Evolutionary conservation across 139 green algal genomes (phyloP), one percentile per base, ranked within the genome.

Genomic region (Edaphochlamys debaryana): DNA sequence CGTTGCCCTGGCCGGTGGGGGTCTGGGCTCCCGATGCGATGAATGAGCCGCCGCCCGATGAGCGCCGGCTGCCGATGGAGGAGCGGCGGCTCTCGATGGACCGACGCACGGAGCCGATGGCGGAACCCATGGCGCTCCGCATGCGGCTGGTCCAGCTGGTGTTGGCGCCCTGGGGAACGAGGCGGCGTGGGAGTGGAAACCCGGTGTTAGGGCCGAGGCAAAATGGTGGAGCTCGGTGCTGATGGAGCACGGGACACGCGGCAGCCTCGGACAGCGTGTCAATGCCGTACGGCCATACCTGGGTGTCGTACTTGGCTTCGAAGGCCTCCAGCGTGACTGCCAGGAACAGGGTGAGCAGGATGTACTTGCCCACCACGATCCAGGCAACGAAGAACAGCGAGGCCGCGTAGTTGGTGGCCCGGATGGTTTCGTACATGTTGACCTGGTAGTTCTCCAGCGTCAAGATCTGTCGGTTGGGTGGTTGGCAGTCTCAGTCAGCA

Each of bases 301-400:
- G 58, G n/a, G 32, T 79, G 54, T 94, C 88, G 79, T 94, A 94
- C 69, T 93, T 93, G 82, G 69, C 78, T 76, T 95, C 93, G 83
- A 95, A 95, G 0, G 93, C 93, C 79, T 95, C 93, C 41, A 95
- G 81, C 19, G 84, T 95, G 42, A 95, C 92, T 23, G 93, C 93
- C 74, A 95, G 79, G 73, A 95, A 95, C 19, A 94, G 85, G 3
- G 85, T 88, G 22, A 95, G 89, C n/a, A 96, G 78, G 15, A 93
- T 91, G 79, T 90, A 95, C 66, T 94, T 95, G 79, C 93, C 92
- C 50, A 95, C 42, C 41, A 95, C 84, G 3, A 95, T 87, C 92
- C 93, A 96, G 1, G 84, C 75, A 45, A 96, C 69, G 40, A 92
- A 95, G 80, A 90, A 96, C 0, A 87, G 29, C 3, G 82, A 76